Evolutionary conservation across 2,329 filamentous ascomycete species (phyloP).

Genomic region (Epichloe coenophiala): DNA sequence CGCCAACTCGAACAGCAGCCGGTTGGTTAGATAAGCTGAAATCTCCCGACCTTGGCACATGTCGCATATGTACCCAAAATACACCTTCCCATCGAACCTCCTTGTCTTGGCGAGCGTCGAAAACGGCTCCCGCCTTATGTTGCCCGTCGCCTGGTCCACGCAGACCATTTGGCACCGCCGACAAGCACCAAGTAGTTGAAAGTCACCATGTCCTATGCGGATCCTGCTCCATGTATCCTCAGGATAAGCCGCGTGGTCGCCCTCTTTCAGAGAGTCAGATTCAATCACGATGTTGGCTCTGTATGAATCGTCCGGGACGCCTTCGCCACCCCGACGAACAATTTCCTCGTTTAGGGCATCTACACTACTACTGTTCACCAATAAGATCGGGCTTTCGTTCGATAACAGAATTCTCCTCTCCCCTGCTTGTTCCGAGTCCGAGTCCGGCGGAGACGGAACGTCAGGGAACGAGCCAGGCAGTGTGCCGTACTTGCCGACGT

Average conservation of each 20-base stretch:
- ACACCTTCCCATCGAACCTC: conserved; percentile 69
- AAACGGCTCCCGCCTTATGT: conserved; percentile 73
- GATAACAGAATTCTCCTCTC: conserved; percentile 57
- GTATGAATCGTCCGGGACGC: conserved; percentile 62
- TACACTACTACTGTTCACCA: conserved; percentile 69
- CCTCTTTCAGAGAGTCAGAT: conserved; percentile 19
- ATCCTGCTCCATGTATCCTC: conserved; percentile 69
- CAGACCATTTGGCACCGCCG: conserved; percentile 94
- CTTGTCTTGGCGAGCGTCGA: conserved; percentile 79
- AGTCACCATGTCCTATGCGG: conserved; percentile 48
- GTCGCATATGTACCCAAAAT: conserved; percentile 71
- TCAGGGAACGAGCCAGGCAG: conserved; percentile 42
- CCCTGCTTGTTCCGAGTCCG: conserved; percentile 32
- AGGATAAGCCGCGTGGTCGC: conserved; percentile 46
- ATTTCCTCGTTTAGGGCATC: conserved; percentile 66
- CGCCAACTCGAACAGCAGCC: conserved; percentile 36
- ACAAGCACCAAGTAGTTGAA: conserved; percentile 69
- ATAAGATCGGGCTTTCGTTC: conserved; percentile 87
- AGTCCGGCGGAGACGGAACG: conserved; percentile 42
- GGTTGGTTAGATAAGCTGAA: conserved; percentile 10
- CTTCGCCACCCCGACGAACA: conserved; percentile 42
- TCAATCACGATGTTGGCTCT: conserved; percentile 73
- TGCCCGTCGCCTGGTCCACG: conserved; percentile 70
- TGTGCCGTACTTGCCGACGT: conserved; percentile 8
- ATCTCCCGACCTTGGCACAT: conserved; percentile 15